phyloP scores from a whole-genome alignment of 23 red algal species.

The Gracilaria gracilis region DNA sequence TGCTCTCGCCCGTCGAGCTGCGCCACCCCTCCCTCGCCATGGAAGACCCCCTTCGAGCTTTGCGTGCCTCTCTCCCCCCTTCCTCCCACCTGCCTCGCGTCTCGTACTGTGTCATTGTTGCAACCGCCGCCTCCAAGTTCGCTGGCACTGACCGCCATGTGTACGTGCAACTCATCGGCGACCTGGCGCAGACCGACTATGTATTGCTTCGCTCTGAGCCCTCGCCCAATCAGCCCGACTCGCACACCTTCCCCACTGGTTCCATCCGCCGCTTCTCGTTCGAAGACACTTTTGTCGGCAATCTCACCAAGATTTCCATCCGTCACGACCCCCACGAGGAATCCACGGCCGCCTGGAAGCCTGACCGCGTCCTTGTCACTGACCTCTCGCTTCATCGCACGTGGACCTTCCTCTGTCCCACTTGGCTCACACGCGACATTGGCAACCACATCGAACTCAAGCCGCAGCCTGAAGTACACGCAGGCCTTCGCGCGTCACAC shows the following conservation, averaged over 20 bases:
- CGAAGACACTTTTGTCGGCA: slow-evolving; percentile 39
- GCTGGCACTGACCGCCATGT: slow-evolving; percentile 56
- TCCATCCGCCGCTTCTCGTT: slow-evolving; percentile 59
- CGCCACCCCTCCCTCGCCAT: slow-evolving; percentile 25
- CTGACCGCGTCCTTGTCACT: slow-evolving; percentile 56
- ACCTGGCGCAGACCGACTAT: slow-evolving; percentile 47
- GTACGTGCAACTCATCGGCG: slow-evolving; percentile 49
- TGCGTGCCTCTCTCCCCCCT: slow-evolving; percentile 24
- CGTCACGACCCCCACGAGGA: slow-evolving; percentile 53
- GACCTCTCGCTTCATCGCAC: slow-evolving; percentile 53
- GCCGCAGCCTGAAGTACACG: slow-evolving; percentile 39
- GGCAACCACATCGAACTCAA: slow-evolving; percentile 55
- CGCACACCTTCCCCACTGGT: slow-evolving; percentile 38
- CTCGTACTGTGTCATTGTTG: slow-evolving; percentile 41
- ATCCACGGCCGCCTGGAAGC: slow-evolving; percentile 53
- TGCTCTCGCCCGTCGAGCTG: not conserved
- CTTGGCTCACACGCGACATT: slow-evolving; percentile 47
- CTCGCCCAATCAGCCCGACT: not conserved
- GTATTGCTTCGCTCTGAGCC: slow-evolving; percentile 26
- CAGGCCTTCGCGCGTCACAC: slow-evolving; percentile 47
- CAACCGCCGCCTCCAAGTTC: slow-evolving; percentile 49
- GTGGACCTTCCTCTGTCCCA: slow-evolving; percentile 56
- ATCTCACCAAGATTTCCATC: slow-evolving; percentile 61
- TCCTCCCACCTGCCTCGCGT: slow-evolving; percentile 29
- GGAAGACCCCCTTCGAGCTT: not conserved